These are phyloP conservation scores for Yarrowia osloensis DNA, from an alignment of 805 yeast species.

Conservation along the genomic window DNA sequence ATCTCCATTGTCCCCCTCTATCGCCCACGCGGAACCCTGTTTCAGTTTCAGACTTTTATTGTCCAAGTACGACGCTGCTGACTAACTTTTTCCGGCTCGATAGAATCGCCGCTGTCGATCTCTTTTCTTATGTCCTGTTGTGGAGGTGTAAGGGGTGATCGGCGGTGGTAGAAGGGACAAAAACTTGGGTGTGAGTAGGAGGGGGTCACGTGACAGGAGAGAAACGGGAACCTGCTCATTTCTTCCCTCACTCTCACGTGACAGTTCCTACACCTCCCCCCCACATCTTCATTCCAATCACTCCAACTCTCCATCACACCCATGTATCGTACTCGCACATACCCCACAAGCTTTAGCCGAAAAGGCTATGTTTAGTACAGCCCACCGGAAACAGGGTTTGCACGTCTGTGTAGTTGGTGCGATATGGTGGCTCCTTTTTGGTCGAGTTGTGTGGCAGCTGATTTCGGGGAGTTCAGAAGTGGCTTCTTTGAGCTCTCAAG, in stretches of 20 bases:
- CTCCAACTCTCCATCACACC: neutral
- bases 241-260: neutral
- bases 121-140: neutral
- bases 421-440: too few relatives aligned
- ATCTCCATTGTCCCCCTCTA: too few relatives aligned
- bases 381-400: neutral
- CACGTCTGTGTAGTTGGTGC: neutral
- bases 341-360: constrained; percentile 25
- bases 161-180: too few relatives aligned
- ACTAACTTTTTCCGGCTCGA: neutral
- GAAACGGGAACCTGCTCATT: too few relatives aligned
- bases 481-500: too few relatives aligned
- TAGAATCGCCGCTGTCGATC: neutral
- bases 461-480: too few relatives aligned
- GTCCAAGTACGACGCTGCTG: neutral
- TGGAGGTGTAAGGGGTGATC: constrained; percentile 5
- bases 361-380: constrained; percentile 1
- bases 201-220: too few relatives aligned
- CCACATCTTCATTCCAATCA: neutral
- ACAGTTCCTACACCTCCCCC: neutral
- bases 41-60: neutral
- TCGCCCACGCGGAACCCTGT: neutral
- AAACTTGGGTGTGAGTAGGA: too few relatives aligned
- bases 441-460: too few relatives aligned
- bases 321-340: neutral